Base-by-base conservation (phyloP, 305 asterid species). In the Plantago lanceolata region DNA sequence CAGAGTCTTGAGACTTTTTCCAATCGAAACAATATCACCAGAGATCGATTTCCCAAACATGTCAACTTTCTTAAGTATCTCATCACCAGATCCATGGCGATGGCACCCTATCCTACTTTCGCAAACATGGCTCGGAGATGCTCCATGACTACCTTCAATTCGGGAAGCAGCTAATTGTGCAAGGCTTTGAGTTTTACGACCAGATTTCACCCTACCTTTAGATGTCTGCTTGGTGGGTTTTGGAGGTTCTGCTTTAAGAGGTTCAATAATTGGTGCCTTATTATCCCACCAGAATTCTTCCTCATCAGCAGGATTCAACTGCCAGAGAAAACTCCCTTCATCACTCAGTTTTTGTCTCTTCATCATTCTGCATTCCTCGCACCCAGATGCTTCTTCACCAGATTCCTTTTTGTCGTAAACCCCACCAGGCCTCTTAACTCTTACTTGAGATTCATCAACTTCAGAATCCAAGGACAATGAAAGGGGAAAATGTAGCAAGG, bases 81-180 rank as follows among this genome's bases (percentile, higher is more conserved):
- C 95, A 69, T 86, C 97, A 49, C 84, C 85, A 57, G 76, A 68
- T 70, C 80, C 79, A 43, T 94, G 96, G 68, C 85, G 96, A 24
- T 94, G 85, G 81, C 99, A 94, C 69, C 78, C 79, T 59, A 77
- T 64, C 84, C 79, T 83, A 72, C 72, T 86, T 76, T 88, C 97
- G 80, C 99, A 90, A 56, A 80, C 77, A 84, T 94, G 96, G 73
- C 99, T 94, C 1, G 96, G 85, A 50, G 99, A 90, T 73, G 99
- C 97, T 69, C 99, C 97, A 69, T 88, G 97, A 75, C 99, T 90
- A 74, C 96, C 86, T 78, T 90, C 99, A 74, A 94, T 94, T 75
- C 99, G 89, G 63, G 97, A 87, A 77, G 93, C 87, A 66, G 95
- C 96, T 72, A 94, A 80, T 63, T 94, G 97, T 33, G 97, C 95